Conservation (phyloP, 768 basidiomycete species). For the Lepiota venenata region DNA sequence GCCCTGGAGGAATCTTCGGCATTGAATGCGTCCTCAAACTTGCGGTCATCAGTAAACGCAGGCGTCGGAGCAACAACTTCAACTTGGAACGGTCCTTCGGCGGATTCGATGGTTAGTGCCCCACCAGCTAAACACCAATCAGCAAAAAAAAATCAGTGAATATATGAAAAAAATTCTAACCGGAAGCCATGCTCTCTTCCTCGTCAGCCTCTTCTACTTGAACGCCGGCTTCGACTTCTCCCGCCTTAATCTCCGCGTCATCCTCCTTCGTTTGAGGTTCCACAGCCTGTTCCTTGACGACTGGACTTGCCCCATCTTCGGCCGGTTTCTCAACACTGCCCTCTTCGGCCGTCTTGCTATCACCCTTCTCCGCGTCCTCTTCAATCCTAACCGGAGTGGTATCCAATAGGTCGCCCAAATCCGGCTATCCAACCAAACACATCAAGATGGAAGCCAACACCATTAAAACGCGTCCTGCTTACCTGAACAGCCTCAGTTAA, state of each 20-base stretch:
- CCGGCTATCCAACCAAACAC: not conserved
- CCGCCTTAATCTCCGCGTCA: not conserved
- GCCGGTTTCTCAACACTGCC: not conserved
- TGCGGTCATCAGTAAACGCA: not conserved
- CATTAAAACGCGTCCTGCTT: not conserved
- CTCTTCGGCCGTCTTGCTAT: not conserved
- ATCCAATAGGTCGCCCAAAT: not conserved
- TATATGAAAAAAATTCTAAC: not conserved
- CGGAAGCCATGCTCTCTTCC: not conserved
- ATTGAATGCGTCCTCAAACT: constrained; percentile 5
- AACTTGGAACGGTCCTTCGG: not conserved
- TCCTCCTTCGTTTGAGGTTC: not conserved
- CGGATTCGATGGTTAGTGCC: not conserved
- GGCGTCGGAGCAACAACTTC: constrained; percentile 3
- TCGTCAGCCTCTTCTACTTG: not conserved
- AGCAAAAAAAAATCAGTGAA: not conserved
- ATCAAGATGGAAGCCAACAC: not conserved
- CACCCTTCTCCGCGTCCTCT: not conserved
- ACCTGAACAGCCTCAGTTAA: not conserved
- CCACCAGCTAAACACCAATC: not conserved
- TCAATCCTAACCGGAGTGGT: not conserved
- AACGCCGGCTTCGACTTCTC: not conserved
- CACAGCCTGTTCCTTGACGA: not conserved
- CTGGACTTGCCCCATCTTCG: not conserved
- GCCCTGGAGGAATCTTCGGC: not conserved